Conservation (phyloP, 805 yeast species). For the Jamesozyma piceae region DNA sequence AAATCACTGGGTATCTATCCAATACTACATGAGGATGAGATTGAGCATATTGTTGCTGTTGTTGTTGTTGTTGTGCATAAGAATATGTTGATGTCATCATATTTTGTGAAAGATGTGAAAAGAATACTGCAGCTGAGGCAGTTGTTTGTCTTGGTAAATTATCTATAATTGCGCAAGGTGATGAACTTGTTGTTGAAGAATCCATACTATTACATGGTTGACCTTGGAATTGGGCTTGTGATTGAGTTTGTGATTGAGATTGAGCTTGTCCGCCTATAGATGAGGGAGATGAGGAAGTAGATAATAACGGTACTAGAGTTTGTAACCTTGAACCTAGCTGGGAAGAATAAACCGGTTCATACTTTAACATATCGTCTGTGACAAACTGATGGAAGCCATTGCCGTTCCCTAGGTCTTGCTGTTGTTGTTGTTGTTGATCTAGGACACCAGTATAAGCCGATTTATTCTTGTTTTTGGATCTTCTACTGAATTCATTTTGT, state of each 20-base stretch:
- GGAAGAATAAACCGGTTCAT: slow-evolving; percentile 6
- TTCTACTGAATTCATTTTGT: neutral
- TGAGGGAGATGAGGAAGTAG: neutral
- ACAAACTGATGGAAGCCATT: slow-evolving; percentile 4
- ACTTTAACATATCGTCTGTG: slow-evolving; percentile 4
- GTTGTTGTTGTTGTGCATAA: neutral
- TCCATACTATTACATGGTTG: neutral
- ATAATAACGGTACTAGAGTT: slow-evolving; percentile 14
- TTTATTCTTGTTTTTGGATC: neutral
- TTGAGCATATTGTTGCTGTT: slow-evolving; percentile 1
- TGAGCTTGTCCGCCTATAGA: neutral
- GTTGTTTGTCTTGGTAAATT: slow-evolving; percentile 1
- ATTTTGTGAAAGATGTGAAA: slow-evolving; percentile 6
- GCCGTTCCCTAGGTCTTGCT: neutral
- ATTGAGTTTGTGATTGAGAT: neutral
- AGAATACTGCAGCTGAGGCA: slow-evolving; percentile 4
- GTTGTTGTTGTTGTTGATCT: neutral
- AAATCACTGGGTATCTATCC: slow-evolving; percentile 4
- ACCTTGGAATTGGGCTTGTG: neutral
- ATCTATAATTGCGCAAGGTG: slow-evolving; percentile 1
- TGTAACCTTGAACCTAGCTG: slow-evolving; percentile 13
- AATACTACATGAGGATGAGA: neutral
- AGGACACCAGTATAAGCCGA: neutral
- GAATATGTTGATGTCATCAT: neutral
- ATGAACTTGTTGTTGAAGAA: neutral